phyloP scores from a whole-genome alignment of 176 grass and related monocot genomes.

The Avena sativa region DNA sequence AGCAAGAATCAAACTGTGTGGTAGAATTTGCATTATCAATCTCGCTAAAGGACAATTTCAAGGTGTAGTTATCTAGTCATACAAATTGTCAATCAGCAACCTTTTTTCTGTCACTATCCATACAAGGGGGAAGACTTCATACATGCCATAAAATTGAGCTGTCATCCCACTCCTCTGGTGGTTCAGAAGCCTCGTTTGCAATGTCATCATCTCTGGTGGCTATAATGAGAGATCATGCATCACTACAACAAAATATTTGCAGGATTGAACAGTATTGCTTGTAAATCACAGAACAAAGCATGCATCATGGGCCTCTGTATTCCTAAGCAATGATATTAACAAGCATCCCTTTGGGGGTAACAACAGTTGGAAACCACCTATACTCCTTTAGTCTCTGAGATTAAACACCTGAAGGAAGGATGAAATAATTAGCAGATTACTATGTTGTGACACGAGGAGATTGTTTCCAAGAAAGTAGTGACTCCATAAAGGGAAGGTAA shows the following conservation, averaged over 20 bases:
- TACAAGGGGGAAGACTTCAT: constrained; percentile 1
- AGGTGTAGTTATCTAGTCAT: constrained; percentile 38
- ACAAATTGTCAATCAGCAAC: constrained; percentile 37
- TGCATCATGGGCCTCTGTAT: constrained; percentile 41
- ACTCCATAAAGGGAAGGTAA: neutral
- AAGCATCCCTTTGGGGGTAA: constrained; percentile 44
- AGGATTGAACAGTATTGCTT: constrained; percentile 18
- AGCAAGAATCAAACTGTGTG: constrained; percentile 13
- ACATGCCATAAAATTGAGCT: constrained; percentile 35
- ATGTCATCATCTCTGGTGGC: constrained; percentile 31
- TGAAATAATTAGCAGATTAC: constrained; percentile 31
- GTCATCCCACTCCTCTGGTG: constrained; percentile 24
- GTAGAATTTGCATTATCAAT: constrained; percentile 13
- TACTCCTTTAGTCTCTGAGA: constrained; percentile 43
- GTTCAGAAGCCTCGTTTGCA: constrained; percentile 12
- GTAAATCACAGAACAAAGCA: constrained; percentile 38
- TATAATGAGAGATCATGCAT: constrained; percentile 22
- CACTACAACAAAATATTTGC: constrained; percentile 34
- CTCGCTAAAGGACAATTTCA: constrained; percentile 37
- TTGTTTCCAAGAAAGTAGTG: neutral
- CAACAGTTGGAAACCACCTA: constrained; percentile 46
- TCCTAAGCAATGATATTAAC: constrained; percentile 61
- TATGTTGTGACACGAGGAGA: neutral
- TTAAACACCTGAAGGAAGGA: constrained; percentile 59
- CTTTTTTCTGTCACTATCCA: constrained; percentile 20